A percentile compares a stretch with the other conserved stretches of the same genome.
phyloP scores from a whole-genome alignment of 73 alveolate species.

The Paramecium tetraurelia region DNA sequence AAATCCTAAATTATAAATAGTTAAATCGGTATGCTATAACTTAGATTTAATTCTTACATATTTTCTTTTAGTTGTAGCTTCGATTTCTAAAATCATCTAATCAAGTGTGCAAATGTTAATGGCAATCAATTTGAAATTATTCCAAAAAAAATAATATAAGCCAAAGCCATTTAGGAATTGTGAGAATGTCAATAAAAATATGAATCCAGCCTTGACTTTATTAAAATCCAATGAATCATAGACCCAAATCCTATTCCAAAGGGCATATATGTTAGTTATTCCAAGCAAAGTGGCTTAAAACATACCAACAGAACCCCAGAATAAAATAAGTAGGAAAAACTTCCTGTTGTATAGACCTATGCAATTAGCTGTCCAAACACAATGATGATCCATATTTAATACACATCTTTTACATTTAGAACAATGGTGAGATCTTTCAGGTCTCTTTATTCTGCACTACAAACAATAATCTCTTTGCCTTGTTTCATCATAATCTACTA shows the following conservation, averaged over 20 bases:
- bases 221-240: not conserved
- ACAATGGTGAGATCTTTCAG: constrained; percentile 77
- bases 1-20: not conserved
- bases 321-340: constrained; percentile 49
- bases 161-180: not conserved
- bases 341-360: constrained; percentile 69
- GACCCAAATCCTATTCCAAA: not conserved
- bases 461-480: constrained; percentile 48
- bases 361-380: constrained; percentile 78
- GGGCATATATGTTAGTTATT: not conserved
- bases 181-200: not conserved
- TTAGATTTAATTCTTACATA: not conserved
- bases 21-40: not conserved
- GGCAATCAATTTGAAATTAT: not conserved
- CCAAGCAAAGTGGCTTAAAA: constrained; percentile 44
- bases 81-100: not conserved
- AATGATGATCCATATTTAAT: constrained; percentile 78
- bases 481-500: not conserved
- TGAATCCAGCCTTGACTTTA: not conserved
- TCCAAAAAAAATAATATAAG: not conserved
- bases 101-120: not conserved
- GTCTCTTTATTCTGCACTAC: constrained; percentile 62
- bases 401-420: constrained; percentile 70
- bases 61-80: not conserved
- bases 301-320: constrained; percentile 56